Percentiles rank a stretch among this genome's conserved stretches.
phyloP scores from a whole-genome alignment of 1,284 basidiomycete genomes.

The Tremellales sp. region DNA sequence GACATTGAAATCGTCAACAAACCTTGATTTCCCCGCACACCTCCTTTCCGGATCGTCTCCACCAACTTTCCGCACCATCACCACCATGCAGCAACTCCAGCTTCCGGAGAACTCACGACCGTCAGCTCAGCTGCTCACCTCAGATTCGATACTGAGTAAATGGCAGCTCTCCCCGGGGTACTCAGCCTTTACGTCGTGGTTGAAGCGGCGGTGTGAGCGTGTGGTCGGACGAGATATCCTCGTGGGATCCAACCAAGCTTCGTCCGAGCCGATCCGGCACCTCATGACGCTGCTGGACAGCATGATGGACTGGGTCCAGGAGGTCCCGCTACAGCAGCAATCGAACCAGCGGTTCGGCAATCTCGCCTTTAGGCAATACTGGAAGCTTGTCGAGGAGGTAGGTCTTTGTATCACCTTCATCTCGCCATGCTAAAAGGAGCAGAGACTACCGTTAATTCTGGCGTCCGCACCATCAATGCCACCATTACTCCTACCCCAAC shows the following conservation, averaged over 20 bases:
- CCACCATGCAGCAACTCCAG: conserved; percentile 6
- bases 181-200: conserved; percentile 65
- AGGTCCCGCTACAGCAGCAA: conserved; percentile 71
- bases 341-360: conserved; percentile 89
- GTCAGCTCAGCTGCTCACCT: conserved; percentile 36
- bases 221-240: conserved; percentile 58
- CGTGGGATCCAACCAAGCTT: conserved; percentile 16
- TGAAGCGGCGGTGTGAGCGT: conserved; percentile 66
- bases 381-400: conserved; percentile 72
- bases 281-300: conserved; percentile 62
- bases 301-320: conserved; percentile 74
- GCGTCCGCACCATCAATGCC: conserved; percentile 55
- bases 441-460: conserved; percentile 62
- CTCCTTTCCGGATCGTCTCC: not conserved
- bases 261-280: conserved; percentile 31
- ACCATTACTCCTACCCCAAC: conserved; percentile 57
- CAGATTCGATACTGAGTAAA: conserved; percentile 62
- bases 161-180: conserved; percentile 71
- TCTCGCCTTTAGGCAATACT: conserved; percentile 85
- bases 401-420: conserved; percentile 21
- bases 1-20: not conserved
- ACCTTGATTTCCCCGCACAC: conserved; percentile 1
- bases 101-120: conserved; percentile 23
- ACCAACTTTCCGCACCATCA: conserved; percentile 2
- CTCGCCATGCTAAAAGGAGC: not conserved